Evolutionary conservation across 371 early-diverging fungal species (phyloP), one percentile per base, ranked within the genome.

Genomic region (Saksenaea oblongispora): DNA sequence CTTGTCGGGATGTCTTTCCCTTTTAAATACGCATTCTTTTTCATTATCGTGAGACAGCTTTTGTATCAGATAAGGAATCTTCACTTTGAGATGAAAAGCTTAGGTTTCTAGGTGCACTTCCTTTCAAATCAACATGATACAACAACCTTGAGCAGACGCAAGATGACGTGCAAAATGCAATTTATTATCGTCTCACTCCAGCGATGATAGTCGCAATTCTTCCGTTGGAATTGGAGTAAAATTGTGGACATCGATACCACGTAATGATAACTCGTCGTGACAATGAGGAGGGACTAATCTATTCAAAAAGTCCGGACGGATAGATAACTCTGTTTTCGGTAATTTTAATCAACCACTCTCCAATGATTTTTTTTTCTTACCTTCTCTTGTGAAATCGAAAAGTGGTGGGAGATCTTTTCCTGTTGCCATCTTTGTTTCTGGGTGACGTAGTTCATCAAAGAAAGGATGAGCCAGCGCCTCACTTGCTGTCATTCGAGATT

Each of bases 381-480:
- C 93, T 71, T 90, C 82, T n/a, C 75, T 73, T 5, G 93, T 84
- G 70, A 98, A 98, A 71, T 97, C 91, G 80, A 98, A 97, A 60
- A 98, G 84, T 65, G 89, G 86, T 1, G 98, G 98, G 18, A 97
- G 79, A 8, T 87, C 88, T 64, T 87, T 84, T 42, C 94, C 96
- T 54, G 86, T 93, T 31, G 90, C 84, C 71, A 96, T 79, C 69
- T 78, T 84, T 18, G 95, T 93, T 31, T 88, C 92, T n/a, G 95
- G 94, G 47, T 88, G 76, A 61, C 97, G 85, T 68, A 98, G 78
- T 72, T 95, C 96, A 78, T 97, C 95, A 84, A 99, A 99, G 87
- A 98, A 99, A 37, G 92, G 92, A 71, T 97, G 94, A 34, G 87
- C 75, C 89, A 99, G 88, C n/a, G 96, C 95, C 78, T 97, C 93